phyloP scores from a whole-genome alignment of 2,329 filamentous ascomycete genomes.

The Botryotinia globosa region DNA sequence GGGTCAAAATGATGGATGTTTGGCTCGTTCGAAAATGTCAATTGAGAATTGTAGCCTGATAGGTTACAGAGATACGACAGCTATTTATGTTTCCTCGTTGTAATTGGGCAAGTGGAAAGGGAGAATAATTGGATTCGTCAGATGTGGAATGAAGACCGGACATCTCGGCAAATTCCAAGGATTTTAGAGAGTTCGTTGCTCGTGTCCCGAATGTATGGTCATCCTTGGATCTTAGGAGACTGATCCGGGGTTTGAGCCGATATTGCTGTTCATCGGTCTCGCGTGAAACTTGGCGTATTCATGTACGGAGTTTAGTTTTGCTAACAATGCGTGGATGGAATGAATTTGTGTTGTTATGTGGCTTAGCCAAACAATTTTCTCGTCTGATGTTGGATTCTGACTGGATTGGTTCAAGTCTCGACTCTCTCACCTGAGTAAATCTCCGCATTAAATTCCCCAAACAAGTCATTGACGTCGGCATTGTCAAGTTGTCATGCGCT shows the following conservation, averaged over 20 bases:
- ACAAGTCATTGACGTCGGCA: neutral
- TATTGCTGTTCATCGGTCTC: neutral
- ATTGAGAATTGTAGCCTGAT: neutral
- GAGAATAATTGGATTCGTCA: neutral
- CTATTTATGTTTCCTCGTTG: neutral
- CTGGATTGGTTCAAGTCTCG: neutral
- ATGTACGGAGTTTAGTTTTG: neutral
- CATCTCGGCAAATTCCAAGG: neutral
- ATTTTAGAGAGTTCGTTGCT: neutral
- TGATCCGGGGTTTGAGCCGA: neutral
- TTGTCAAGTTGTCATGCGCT: neutral
- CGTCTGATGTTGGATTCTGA: conserved; percentile 2
- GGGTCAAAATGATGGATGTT: neutral
- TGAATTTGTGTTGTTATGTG: neutral
- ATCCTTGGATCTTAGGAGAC: conserved; percentile 3
- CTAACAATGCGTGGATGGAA: neutral
- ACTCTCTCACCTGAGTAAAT: neutral
- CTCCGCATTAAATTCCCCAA: neutral
- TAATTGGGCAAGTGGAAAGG: neutral
- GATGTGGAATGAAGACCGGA: conserved; percentile 9
- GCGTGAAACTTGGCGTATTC: neutral
- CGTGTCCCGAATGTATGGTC: conserved; percentile 18
- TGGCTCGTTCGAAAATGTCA: neutral
- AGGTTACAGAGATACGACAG: neutral
- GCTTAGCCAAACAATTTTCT: neutral